These are phyloP conservation scores for Blastocystis sp. DNA, from an alignment of 352 stramenopile species.

Conservation along the genomic window DNA sequence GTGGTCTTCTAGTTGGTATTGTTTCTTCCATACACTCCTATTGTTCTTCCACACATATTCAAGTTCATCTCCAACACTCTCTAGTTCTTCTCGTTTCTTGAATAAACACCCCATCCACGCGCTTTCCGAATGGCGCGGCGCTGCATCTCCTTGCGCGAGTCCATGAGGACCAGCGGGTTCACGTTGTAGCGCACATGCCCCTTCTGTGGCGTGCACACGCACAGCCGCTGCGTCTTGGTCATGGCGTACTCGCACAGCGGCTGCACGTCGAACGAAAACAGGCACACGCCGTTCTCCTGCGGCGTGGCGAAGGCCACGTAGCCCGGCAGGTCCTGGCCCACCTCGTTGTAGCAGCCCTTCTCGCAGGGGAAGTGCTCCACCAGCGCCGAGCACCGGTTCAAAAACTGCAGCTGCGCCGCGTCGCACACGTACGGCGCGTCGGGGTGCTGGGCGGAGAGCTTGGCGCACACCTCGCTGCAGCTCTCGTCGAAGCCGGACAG, in stretches of 20 bases:
- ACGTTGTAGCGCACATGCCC: slow-evolving; percentile 1
- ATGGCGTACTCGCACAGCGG: slow-evolving; percentile 38
- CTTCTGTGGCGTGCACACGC: not conserved
- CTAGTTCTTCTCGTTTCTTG: too few species aligned
- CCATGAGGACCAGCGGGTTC: not conserved
- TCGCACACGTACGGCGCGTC: slow-evolving; percentile 2
- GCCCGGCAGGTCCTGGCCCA: slow-evolving; percentile 34
- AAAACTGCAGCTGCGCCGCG: slow-evolving; percentile 9
- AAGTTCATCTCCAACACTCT: too few species aligned
- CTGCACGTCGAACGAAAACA: slow-evolving; percentile 23
- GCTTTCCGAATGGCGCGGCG: too few species aligned
- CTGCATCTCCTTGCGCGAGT: too few species aligned
- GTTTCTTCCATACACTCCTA: too few species aligned
- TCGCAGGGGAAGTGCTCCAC: slow-evolving; percentile 9
- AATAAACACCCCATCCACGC: too few species aligned
- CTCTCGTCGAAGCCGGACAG: not conserved
- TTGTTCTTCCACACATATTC: too few species aligned
- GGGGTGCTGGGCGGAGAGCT: not conserved
- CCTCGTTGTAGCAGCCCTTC: slow-evolving; percentile 25
- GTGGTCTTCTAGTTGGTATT: too few species aligned
- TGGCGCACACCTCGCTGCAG: not conserved
- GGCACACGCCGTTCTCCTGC: not conserved
- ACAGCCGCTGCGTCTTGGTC: slow-evolving; percentile 2
- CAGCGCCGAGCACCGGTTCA: slow-evolving; percentile 4
- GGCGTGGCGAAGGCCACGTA: not conserved